Evolutionary conservation across 305 asterid species (phyloP).

Genomic region (Solanum hybrid): DNA sequence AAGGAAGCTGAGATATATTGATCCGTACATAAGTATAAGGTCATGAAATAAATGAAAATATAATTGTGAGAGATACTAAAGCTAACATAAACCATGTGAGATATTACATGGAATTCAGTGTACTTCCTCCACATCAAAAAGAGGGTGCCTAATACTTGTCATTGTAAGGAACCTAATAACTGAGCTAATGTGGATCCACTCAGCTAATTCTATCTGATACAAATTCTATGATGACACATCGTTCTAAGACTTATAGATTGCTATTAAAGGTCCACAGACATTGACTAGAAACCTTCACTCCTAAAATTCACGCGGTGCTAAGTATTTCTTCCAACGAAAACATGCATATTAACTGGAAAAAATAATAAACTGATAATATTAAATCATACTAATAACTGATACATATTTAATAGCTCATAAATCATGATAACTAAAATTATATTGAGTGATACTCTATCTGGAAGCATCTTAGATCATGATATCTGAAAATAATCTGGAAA

Average conservation of each 20-base stretch:
- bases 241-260: neutral
- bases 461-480: neutral
- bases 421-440: neutral
- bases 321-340: neutral
- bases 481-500: neutral
- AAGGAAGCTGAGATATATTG: neutral
- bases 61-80: neutral
- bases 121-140: neutral
- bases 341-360: neutral
- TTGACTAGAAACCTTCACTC: neutral
- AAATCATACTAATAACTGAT: no score
- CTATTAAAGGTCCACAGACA: neutral
- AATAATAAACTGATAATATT: no score
- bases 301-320: neutral
- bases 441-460: neutral
- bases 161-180: neutral
- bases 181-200: neutral
- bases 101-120: neutral
- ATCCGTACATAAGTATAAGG: neutral
- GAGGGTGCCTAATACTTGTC: neutral
- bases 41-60: neutral
- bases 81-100: neutral
- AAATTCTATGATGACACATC: neutral
- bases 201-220: neutral
- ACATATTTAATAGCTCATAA: neutral